Percentiles rank a stretch among this genome's conserved stretches.
Conservation (phyloP, 2,329 filamentous ascomycete genomes). For the Paecilomyces dactylethromorphus region DNA sequence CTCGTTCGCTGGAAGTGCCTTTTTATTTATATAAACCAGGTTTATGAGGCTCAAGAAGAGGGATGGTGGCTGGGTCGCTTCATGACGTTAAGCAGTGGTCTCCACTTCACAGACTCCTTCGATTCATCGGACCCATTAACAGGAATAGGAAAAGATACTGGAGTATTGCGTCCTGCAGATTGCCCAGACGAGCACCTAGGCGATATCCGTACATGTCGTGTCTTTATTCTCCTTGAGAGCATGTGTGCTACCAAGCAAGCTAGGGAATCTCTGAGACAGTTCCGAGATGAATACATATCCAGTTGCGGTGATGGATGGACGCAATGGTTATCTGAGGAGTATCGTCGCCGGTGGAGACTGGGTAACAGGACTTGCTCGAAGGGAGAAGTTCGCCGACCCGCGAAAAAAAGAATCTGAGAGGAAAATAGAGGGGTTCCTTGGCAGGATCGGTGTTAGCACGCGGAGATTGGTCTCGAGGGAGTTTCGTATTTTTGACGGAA, state of each 20-base stretch:
- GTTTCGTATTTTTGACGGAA: too few relatives aligned
- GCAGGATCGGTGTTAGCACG: not conserved
- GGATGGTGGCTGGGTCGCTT: conserved; percentile 28
- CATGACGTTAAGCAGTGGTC: conserved; percentile 20
- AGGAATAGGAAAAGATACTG: not conserved
- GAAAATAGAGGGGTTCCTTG: not conserved
- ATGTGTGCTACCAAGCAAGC: conserved; percentile 29
- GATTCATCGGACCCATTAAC: conserved; percentile 5
- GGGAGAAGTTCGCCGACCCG: not conserved
- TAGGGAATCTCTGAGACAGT: conserved; percentile 23
- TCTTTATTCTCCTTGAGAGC: conserved; percentile 27
- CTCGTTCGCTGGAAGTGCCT: not conserved
- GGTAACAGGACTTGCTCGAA: not conserved
- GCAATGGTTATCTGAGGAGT: not conserved
- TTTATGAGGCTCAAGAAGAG: conserved; percentile 15
- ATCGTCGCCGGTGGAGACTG: not conserved
- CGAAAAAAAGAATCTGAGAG: not conserved
- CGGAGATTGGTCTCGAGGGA: not conserved
- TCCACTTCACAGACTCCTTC: conserved; percentile 27
- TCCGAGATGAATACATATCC: conserved; percentile 18
- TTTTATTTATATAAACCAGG: conserved; percentile 7
- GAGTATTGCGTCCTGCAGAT: not conserved
- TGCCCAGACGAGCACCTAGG: conserved; percentile 7
- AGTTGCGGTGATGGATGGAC: conserved; percentile 7
- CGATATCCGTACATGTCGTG: conserved; percentile 20